Evolutionary conservation across 306 rosid genomes (phyloP).

Genomic region (Acmispon strigosus): DNA sequence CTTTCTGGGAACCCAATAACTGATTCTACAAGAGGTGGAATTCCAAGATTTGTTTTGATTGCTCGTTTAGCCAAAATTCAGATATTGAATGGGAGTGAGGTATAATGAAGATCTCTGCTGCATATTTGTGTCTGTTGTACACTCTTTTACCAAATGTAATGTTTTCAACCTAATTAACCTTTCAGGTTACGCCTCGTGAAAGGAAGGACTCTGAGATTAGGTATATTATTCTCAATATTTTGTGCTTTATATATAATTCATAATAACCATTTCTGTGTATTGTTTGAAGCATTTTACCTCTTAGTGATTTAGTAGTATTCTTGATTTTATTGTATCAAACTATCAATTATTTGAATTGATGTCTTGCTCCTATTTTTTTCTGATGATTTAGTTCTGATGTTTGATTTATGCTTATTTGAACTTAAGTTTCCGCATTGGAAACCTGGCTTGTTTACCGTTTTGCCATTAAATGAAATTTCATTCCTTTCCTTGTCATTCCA

Average conservation of each 20-base stretch:
- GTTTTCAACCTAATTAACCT: constrained; percentile 15
- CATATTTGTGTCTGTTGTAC: constrained; percentile 2
- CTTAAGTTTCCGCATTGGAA: background rate
- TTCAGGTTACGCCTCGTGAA: constrained; percentile 74
- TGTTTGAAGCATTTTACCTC: background rate
- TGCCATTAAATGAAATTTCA: background rate
- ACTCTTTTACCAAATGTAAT: background rate
- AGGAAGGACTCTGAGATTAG: constrained; percentile 96
- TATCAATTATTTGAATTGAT: background rate
- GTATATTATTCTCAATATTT: constrained; percentile 32
- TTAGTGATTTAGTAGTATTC: background rate
- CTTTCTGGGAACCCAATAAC: constrained; percentile 83
- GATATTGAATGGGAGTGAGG: constrained; percentile 91
- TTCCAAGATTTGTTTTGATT: constrained; percentile 73
- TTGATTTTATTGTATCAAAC: background rate
- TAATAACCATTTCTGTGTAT: background rate
- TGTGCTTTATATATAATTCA: background rate
- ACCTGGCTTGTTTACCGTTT: background rate
- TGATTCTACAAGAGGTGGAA: constrained; percentile 66
- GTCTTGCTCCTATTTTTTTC: background rate
- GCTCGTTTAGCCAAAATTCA: constrained; percentile 71
- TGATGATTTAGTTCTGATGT: background rate
- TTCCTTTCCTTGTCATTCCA: background rate
- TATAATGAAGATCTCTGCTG: constrained; percentile 21
- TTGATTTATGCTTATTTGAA: background rate